Percentiles rank a stretch among this genome's conserved stretches.
These are phyloP conservation scores for Mycena alexandri DNA, from an alignment of 768 basidiomycete genomes.

Conservation along the genomic window DNA sequence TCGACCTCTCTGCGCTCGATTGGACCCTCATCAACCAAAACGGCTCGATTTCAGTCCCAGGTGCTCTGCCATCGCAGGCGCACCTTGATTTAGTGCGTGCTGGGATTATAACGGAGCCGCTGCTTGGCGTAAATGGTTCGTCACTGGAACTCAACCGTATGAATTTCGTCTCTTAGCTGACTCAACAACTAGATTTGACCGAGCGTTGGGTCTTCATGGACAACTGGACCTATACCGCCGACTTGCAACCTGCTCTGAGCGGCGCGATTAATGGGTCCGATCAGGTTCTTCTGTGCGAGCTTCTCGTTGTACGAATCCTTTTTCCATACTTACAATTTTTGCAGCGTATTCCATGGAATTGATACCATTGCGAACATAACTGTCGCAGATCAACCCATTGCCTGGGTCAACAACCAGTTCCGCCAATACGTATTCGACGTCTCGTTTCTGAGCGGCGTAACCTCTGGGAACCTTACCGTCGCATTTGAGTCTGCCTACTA, in stretches of 20 bases:
- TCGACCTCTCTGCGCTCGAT: slow-evolving; percentile 59
- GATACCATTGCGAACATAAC: slow-evolving; percentile 72
- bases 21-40: slow-evolving; percentile 70
- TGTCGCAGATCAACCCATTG: slow-evolving; percentile 62
- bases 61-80: slow-evolving; percentile 63
- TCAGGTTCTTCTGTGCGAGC: slow-evolving; percentile 49
- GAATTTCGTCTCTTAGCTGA: background rate
- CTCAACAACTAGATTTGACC: slow-evolving; percentile 56
- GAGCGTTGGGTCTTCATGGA: slow-evolving; percentile 69
- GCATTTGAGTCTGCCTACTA: slow-evolving; percentile 65
- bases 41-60: slow-evolving; percentile 66
- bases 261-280: slow-evolving; percentile 36
- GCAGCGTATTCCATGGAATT: slow-evolving; percentile 63
- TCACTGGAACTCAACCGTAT: slow-evolving; percentile 16
- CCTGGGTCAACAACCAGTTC: slow-evolving; percentile 72
- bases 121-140: slow-evolving; percentile 66
- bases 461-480: slow-evolving; percentile 57
- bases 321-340: no score
- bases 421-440: slow-evolving; percentile 67
- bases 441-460: slow-evolving; percentile 53
- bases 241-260: slow-evolving; percentile 57
- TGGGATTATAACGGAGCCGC: slow-evolving; percentile 66
- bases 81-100: slow-evolving; percentile 66
- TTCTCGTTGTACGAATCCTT: no score
- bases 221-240: slow-evolving; percentile 72